These are phyloP conservation scores for Acanthamoeba castellanii DNA, from an alignment of 208 protist genomes.

Conservation along the genomic window DNA sequence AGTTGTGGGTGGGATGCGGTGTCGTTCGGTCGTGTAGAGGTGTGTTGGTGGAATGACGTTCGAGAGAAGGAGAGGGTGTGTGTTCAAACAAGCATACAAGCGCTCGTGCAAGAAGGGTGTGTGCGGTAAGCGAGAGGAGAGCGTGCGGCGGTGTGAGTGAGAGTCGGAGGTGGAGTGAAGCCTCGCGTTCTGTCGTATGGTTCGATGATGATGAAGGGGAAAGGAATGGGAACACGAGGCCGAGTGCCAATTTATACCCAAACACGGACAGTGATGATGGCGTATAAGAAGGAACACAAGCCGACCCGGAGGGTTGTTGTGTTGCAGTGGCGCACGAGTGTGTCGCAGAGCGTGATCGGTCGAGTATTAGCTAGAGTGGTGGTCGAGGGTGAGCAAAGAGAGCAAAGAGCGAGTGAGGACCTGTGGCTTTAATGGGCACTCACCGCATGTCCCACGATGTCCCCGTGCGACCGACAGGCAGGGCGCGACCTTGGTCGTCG, in stretches of 20 bases:
- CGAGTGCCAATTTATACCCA: constrained; percentile 34
- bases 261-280: not conserved
- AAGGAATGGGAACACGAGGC: not conserved
- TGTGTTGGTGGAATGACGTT: too few relatives aligned
- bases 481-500: not conserved
- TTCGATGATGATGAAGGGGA: not conserved
- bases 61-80: not conserved
- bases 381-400: not conserved
- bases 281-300: not conserved
- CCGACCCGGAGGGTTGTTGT: not conserved
- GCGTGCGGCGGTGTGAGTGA: not conserved
- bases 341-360: constrained; percentile 28
- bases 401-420: not conserved
- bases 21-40: too few relatives aligned
- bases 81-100: not conserved
- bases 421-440: not conserved
- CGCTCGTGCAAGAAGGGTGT: not conserved
- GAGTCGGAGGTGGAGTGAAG: too few relatives aligned
- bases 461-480: not conserved
- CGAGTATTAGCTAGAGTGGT: not conserved
- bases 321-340: not conserved
- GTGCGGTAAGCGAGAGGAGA: too few relatives aligned
- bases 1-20: too few relatives aligned
- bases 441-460: not conserved
- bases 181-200: too few relatives aligned